Evolutionary conservation across 2,329 filamentous ascomycete species (phyloP).

Genomic region (Canariomyces notabilis): DNA sequence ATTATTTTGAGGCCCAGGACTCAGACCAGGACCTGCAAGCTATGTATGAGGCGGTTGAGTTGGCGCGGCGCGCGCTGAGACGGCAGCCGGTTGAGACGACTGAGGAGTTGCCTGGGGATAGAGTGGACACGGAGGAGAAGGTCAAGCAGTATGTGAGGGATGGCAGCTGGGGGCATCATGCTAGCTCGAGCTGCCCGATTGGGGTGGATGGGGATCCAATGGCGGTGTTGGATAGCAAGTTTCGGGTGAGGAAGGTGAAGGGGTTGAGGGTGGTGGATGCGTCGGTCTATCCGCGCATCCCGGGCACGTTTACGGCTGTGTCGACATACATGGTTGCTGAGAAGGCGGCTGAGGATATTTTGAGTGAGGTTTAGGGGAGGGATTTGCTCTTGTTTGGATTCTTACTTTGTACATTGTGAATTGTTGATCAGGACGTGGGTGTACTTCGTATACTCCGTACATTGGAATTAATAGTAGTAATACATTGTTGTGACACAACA

Average conservation of each 20-base stretch:
- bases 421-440: no score
- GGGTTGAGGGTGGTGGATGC: slow-evolving; percentile 59
- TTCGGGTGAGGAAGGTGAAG: slow-evolving; percentile 51
- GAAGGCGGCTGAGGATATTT: slow-evolving; percentile 56
- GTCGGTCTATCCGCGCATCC: slow-evolving; percentile 47
- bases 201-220: slow-evolving; percentile 49
- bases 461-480: no score
- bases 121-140: slow-evolving; percentile 16
- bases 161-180: slow-evolving; percentile 53
- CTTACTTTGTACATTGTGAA: no score
- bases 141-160: slow-evolving; percentile 34
- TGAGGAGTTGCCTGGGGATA: slow-evolving; percentile 22
- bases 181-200: slow-evolving; percentile 53
- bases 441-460: no score
- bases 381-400: no score
- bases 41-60: slow-evolving; percentile 49
- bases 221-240: slow-evolving; percentile 54
- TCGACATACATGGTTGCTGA: slow-evolving; percentile 53
- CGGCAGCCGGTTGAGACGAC: slow-evolving; percentile 21
- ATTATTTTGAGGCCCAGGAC: slow-evolving; percentile 51
- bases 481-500: no score
- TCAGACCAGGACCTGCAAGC: slow-evolving; percentile 50
- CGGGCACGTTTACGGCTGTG: slow-evolving; percentile 42
- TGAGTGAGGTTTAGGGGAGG: slow-evolving; percentile 6
- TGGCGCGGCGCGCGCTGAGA: slow-evolving; percentile 42